Evolutionary conservation across 345 rosid genomes (phyloP).

Genomic region (Hypericum androsaemum): DNA sequence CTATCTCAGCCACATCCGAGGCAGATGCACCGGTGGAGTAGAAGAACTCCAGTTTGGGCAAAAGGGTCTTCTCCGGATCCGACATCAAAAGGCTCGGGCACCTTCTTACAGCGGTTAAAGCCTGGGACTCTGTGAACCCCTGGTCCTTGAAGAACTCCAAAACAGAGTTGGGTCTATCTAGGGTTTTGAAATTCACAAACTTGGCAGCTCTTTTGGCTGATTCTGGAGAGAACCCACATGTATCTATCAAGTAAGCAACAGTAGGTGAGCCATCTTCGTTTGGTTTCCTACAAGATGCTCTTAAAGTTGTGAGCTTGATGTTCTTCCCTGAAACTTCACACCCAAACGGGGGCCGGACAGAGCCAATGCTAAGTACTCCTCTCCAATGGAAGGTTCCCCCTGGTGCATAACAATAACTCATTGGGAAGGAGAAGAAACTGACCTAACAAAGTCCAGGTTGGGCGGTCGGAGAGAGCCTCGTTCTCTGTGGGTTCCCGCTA

Average conservation of each 20-base stretch:
- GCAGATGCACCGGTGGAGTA: constrained; percentile 28
- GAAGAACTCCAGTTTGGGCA: constrained; percentile 36
- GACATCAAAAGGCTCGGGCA: constrained; percentile 27
- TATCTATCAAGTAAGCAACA: constrained; percentile 24
- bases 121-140: constrained; percentile 28
- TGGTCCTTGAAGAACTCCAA: constrained; percentile 26
- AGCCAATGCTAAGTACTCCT: no score
- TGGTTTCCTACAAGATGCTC: constrained; percentile 6
- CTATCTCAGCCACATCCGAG: constrained; percentile 18
- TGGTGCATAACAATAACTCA: no score
- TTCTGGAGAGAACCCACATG: constrained; percentile 38
- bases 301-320: background rate
- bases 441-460: no score
- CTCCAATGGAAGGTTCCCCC: no score
- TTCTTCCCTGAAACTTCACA: background rate
- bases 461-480: no score
- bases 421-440: no score
- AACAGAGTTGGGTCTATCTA: constrained; percentile 25
- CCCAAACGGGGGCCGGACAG: background rate
- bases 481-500: no score
- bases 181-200: constrained; percentile 22
- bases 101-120: constrained; percentile 24
- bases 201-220: constrained; percentile 20
- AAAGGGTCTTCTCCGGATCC: constrained; percentile 20
- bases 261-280: constrained; percentile 18